Percentiles rank a stretch among this genome's conserved stretches.
These are phyloP conservation scores for Abortiporus biennis DNA, from an alignment of 1,284 basidiomycete species.

Conservation along the genomic window DNA sequence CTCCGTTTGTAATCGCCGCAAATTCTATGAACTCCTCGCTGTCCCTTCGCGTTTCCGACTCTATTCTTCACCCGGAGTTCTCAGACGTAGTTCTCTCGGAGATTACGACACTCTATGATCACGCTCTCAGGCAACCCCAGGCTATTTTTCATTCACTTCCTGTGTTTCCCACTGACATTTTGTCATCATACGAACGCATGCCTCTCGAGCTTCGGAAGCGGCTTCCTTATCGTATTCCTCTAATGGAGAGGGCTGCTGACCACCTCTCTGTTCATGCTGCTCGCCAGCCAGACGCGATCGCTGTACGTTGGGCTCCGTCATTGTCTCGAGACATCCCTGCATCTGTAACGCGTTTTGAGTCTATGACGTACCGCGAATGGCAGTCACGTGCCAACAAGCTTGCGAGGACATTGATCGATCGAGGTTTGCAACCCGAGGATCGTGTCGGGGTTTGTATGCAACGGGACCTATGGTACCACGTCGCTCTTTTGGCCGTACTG, in stretches of 20 bases:
- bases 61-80: conserved; percentile 17
- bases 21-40: conserved; percentile 7
- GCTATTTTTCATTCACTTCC: conserved; percentile 17
- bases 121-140: conserved; percentile 7
- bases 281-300: conserved; percentile 25
- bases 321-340: conserved; percentile 25
- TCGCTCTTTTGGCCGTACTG: conserved; percentile 40
- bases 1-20: conserved; percentile 9
- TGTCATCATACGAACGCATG: conserved; percentile 29
- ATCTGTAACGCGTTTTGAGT: conserved; percentile 13
- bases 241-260: conserved; percentile 29
- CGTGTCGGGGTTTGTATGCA: conserved; percentile 44
- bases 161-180: conserved; percentile 23
- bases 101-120: conserved; percentile 15
- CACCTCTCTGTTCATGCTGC: conserved; percentile 28
- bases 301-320: conserved; percentile 35
- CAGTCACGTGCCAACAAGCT: conserved; percentile 33
- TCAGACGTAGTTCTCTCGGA: conserved; percentile 22
- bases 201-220: conserved; percentile 18
- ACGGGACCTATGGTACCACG: conserved; percentile 38
- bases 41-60: conserved; percentile 18
- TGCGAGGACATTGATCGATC: conserved; percentile 35
- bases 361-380: conserved; percentile 33
- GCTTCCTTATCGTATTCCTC: conserved; percentile 23
- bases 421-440: conserved; percentile 35